Evolutionary conservation across 768 basidiomycete species (phyloP).

Genomic region (Galerina sulciceps): DNA sequence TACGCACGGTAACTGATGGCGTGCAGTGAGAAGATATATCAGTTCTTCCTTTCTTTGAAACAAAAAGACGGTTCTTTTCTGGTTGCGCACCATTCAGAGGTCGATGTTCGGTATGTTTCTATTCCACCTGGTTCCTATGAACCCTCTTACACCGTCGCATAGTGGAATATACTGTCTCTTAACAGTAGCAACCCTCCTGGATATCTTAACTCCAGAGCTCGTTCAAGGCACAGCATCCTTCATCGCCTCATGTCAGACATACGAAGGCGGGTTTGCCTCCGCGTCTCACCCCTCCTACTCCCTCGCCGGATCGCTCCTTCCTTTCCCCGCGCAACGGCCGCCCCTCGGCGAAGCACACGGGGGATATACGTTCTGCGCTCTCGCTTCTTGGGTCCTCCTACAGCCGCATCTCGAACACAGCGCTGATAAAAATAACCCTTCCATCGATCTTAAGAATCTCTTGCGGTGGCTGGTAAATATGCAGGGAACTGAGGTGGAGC

Average conservation of each 20-base stretch:
- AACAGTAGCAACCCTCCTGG: slow-evolving; percentile 78
- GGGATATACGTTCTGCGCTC: slow-evolving; percentile 94
- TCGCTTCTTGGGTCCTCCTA: slow-evolving; percentile 83
- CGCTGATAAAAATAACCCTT: slow-evolving; percentile 30
- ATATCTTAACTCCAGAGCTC: slow-evolving; percentile 89
- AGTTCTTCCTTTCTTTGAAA: slow-evolving; percentile 91
- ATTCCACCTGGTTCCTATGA: not conserved
- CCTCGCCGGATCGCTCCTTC: slow-evolving; percentile 35
- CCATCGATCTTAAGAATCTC: slow-evolving; percentile 62
- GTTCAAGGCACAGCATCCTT: slow-evolving; percentile 76
- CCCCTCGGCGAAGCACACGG: slow-evolving; percentile 96
- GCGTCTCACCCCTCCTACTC: slow-evolving; percentile 73
- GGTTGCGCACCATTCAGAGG: slow-evolving; percentile 86
- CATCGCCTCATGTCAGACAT: slow-evolving; percentile 91
- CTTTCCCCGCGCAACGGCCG: slow-evolving; percentile 54
- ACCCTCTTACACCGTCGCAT: not conserved
- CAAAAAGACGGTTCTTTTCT: slow-evolving; percentile 92
- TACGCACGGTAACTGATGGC: not conserved
- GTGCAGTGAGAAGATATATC: slow-evolving; percentile 74
- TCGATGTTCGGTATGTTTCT: slow-evolving; percentile 82
- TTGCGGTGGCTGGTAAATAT: slow-evolving; percentile 84
- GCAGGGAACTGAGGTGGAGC: slow-evolving; percentile 82
- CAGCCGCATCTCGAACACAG: slow-evolving; percentile 50
- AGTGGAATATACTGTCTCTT: slow-evolving; percentile 97
- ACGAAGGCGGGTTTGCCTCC: slow-evolving; percentile 93